phyloP scores from a whole-genome alignment of 306 rosid species.

The Herpetospermum pedunculosum region DNA sequence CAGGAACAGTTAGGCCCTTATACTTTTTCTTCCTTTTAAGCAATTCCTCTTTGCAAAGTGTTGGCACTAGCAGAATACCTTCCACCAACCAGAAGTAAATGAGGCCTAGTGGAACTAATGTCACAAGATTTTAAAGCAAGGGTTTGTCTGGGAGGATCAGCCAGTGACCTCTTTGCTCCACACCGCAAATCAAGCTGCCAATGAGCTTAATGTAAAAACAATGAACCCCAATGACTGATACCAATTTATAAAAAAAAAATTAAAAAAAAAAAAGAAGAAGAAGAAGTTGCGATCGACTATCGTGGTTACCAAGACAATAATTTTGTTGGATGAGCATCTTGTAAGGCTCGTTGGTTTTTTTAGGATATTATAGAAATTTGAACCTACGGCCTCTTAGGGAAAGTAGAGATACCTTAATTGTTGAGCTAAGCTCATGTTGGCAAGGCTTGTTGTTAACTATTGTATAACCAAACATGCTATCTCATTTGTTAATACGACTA shows the following conservation, averaged over 20 bases:
- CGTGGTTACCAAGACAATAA: not conserved
- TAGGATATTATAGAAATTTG: too few species aligned
- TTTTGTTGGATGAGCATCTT: not conserved
- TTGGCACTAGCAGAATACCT: conserved; percentile 43
- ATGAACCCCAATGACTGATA: conserved; percentile 16
- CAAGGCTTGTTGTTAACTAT: not conserved
- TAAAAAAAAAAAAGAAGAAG: too few species aligned
- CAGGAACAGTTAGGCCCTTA: not conserved
- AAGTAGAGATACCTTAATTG: not conserved
- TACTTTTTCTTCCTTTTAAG: not conserved
- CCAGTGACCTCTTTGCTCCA: conserved; percentile 90
- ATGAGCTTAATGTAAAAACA: conserved; percentile 23
- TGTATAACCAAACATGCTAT: not conserved
- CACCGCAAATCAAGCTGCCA: conserved; percentile 88
- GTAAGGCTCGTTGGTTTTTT: not conserved
- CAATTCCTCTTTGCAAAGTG: not conserved
- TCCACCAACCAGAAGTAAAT: conserved; percentile 95
- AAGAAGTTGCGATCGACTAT: not conserved
- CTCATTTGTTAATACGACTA: not conserved
- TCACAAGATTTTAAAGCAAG: conserved; percentile 85
- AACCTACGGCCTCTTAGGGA: not conserved
- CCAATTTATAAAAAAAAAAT: not conserved
- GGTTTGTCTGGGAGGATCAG: conserved; percentile 79
- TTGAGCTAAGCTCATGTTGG: not conserved
- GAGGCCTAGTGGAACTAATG: conserved; percentile 82